Conservation (phyloP, 306 rosid genomes). For the Cicer cuneatum region DNA sequence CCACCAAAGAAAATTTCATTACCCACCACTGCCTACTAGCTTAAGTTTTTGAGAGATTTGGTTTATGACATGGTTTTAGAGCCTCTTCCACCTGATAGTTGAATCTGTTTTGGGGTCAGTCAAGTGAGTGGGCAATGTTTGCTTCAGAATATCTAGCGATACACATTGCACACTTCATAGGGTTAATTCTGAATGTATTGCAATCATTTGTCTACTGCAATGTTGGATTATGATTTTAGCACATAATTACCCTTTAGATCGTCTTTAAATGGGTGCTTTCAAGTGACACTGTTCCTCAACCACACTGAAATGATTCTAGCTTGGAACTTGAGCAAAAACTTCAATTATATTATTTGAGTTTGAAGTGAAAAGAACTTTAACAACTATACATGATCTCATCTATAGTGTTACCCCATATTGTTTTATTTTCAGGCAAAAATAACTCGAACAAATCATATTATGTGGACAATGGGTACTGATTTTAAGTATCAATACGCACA, state of each 20-base stretch:
- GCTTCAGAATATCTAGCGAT: too few relatives aligned
- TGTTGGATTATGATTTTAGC: too few relatives aligned
- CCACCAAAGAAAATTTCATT: too few relatives aligned
- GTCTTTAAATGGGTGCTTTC: too few relatives aligned
- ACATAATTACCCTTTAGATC: too few relatives aligned
- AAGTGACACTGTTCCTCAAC: conserved; percentile 22
- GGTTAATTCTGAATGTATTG: too few relatives aligned
- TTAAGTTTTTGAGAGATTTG: background rate
- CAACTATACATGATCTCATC: conserved; percentile 34
- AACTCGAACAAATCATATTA: conserved; percentile 91
- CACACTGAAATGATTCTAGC: conserved; percentile 22
- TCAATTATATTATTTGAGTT: conserved; percentile 12
- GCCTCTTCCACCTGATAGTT: background rate
- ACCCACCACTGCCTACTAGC: background rate
- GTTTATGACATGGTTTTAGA: background rate
- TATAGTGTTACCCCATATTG: conserved; percentile 29
- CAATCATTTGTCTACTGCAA: too few relatives aligned
- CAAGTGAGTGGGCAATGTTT: too few relatives aligned
- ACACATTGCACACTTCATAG: too few relatives aligned
- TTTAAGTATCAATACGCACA: conserved; percentile 91
- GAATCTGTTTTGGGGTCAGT: background rate
- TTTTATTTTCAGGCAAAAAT: conserved; percentile 79
- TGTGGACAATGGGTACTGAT: conserved; percentile 99
- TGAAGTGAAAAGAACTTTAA: conserved; percentile 16
- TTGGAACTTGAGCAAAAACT: conserved; percentile 38